A percentile compares a stretch with the other conserved stretches of the same genome.
These are phyloP conservation scores for Darksidea phi DNA, from an alignment of 495 filamentous ascomycete genomes.

Conservation along the genomic window DNA sequence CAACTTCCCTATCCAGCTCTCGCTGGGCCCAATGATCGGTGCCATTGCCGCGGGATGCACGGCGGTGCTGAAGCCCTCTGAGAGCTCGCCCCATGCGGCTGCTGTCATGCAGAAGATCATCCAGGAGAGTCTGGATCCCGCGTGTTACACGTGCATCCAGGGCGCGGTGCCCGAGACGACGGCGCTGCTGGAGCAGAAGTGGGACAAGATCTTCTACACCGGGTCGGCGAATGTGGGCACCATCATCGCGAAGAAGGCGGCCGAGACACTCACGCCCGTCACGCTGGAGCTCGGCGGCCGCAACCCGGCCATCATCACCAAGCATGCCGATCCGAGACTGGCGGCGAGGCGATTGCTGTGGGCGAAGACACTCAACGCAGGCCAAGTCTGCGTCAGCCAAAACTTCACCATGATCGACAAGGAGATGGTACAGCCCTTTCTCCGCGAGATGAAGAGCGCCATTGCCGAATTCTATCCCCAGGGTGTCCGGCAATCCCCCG, in stretches of 20 bases:
- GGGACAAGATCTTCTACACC: constrained; percentile 98
- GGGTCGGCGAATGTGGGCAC: constrained; percentile 72
- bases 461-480: constrained; percentile 81
- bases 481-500: constrained; percentile 69
- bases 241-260: constrained; percentile 89
- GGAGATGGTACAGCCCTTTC: constrained; percentile 65
- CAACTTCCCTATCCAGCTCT: constrained; percentile 86
- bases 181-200: constrained; percentile 78
- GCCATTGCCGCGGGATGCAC: constrained; percentile 92
- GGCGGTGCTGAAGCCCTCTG: constrained; percentile 84
- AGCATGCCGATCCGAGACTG: constrained; percentile 73
- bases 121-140: constrained; percentile 68
- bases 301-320: constrained; percentile 88
- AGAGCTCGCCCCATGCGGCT: constrained; percentile 71
- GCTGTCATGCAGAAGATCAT: constrained; percentile 76
- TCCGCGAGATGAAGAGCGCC: constrained; percentile 68
- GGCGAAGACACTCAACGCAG: constrained; percentile 81
- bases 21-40: constrained; percentile 75
- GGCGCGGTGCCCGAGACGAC: constrained; percentile 78
- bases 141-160: constrained; percentile 76
- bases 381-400: constrained; percentile 84
- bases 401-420: constrained; percentile 86
- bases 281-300: constrained; percentile 84
- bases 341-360: constrained; percentile 82
- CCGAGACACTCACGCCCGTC: constrained; percentile 86